Evolutionary conservation across 768 basidiomycete genomes (phyloP), one percentile per base, ranked within the genome.

Genomic region (Auriculariales sp.): DNA sequence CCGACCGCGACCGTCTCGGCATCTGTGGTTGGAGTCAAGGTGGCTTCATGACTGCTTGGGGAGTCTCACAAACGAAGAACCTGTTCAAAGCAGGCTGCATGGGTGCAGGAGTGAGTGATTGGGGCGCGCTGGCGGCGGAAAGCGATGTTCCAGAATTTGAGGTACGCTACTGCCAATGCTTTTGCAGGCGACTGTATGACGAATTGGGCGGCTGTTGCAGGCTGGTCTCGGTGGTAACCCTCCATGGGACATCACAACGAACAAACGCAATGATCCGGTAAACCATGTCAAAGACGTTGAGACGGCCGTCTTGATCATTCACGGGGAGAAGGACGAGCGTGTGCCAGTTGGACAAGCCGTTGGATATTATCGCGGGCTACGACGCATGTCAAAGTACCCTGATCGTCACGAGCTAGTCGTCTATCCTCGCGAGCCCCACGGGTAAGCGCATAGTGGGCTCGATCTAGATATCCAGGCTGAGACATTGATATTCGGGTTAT

Each of bases 1-100:
- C 51, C 5, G 47, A 54, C 28, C 25, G 31, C 11, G 39, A 46
- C 9, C 31, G 36, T 36, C 48, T 54, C 22, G 54, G 49, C 7
- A 33, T 54, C n/a, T 50, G 46, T 11, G 54, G 54, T 2, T 54
- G 54, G 54, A 54, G 54, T 22, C 47, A 52, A 33, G 54, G 54
- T 7, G 54, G 54, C 4, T 54, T 52, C 36, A 24, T 54, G 22
- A 49, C 54, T 4, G 54, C 54, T 2, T 54, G 54, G 51, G 54
- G 54, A 25, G 51, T 49, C 19, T 28, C 50, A 17, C 54, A 52
- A 28, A 54, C 51, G 12, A 54, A 54, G 42, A 45, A 51, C 27
- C 34, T 49, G 30, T 54, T 48, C 47, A 48, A 49, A 35, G 51
- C 51, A 17, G 54, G 24, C 17, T 36, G 52, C 4, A 52, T 52